Base-by-base conservation (phyloP, 495 filamentous ascomycete species). In the Neurospora pannonica region DNA sequence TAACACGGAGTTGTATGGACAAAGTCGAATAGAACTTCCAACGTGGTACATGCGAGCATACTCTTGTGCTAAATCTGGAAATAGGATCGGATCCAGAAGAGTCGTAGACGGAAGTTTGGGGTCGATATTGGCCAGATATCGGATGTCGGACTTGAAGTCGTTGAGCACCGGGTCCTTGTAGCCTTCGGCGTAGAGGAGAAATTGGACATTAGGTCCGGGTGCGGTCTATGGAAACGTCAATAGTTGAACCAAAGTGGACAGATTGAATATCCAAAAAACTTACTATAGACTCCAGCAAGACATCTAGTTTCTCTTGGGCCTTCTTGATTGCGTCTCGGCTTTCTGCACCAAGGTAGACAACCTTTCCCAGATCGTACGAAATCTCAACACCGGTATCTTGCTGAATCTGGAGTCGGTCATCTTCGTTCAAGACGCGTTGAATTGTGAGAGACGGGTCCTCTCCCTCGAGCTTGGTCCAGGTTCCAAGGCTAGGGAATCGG, bases 121-220 rank as follows among this genome's bases (percentile, higher is more conserved):
- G 11, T 73, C 71, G 67, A 84, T 77, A 28, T 82, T 79, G 36
- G 77, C 78, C 21, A 85, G 78, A 71, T 80, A 76, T 2, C 79
- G 81, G 9, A 78, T 73, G 17, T 78, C 77, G 2, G 77, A 76
- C 4, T 39, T 72, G 40, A 71, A 70, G 2, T 60, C 71, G 5
- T 31, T 38, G 15, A 34, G 21, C 34, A 60, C 7, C 40, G 38
- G 34, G 13, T 75, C 48, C 19, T 75, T 71, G 17, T 82, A 75
- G 8, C 76, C 77, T 71, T 87, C 86, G 15, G 74, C 76, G 48
- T 86, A 85, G 21, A 84, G 76, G 3, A 85, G 24, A 71, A 67
- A 67, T 67, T 67, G 54, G 54, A 67, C 13, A 67, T 36, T 15
- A 67, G 13, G 28, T 34, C 13, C 54, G 15, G 54, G 13, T 0